Conservation (phyloP, 2,329 filamentous ascomycete species). For the Colletotrichum shisoi region DNA sequence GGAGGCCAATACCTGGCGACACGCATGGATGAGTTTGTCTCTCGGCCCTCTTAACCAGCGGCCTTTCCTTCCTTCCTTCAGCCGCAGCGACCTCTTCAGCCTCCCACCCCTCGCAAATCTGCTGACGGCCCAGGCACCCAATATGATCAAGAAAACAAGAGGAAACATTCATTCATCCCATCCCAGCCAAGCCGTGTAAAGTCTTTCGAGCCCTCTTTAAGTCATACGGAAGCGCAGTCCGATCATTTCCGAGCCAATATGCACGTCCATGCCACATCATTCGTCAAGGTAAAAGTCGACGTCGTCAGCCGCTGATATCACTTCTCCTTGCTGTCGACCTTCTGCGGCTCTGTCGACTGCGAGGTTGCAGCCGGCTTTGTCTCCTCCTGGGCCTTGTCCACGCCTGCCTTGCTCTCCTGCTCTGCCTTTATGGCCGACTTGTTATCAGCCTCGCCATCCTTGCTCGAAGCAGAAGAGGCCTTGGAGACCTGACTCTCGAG, state of each 20-base stretch:
- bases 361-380: constrained; percentile 32
- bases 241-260: constrained; percentile 30
- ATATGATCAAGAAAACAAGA: constrained; percentile 40
- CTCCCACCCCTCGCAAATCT: constrained; percentile 18
- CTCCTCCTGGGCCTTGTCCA: constrained; percentile 35
- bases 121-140: constrained; percentile 35
- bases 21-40: constrained; percentile 13
- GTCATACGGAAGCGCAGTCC: constrained; percentile 34
- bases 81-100: constrained; percentile 16
- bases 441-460: constrained; percentile 40
- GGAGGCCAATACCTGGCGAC: constrained; percentile 17
- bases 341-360: constrained; percentile 29
- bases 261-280: constrained; percentile 26
- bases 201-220: constrained; percentile 27
- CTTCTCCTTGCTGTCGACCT: constrained; percentile 36
- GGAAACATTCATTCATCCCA: constrained; percentile 40
- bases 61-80: constrained; percentile 11
- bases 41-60: constrained; percentile 19
- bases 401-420: constrained; percentile 36
- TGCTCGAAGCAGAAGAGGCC: constrained; percentile 41
- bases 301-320: constrained; percentile 13
- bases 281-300: constrained; percentile 25
- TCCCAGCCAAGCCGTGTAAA: constrained; percentile 38
- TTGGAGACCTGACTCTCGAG: constrained; percentile 83
- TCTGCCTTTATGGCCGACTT: constrained; percentile 43